These are phyloP conservation scores for Cladosporium colombiae DNA, from an alignment of 2,329 filamentous ascomycete genomes.

Conservation along the genomic window DNA sequence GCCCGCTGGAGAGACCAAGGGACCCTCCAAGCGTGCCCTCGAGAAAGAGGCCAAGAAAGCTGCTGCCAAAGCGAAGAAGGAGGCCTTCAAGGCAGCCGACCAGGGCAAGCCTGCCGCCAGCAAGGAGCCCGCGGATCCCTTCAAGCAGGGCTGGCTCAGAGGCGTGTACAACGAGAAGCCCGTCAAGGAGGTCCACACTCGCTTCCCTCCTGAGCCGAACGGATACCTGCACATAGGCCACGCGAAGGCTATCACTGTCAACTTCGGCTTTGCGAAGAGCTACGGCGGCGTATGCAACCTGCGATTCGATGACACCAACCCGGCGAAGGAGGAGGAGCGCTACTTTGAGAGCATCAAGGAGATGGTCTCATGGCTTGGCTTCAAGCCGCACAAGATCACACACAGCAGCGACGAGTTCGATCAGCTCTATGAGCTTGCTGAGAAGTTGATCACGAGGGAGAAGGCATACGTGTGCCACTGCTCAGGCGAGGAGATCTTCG, in stretches of 20 bases:
- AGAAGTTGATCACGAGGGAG: constrained; percentile 74
- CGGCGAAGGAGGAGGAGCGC: constrained; percentile 84
- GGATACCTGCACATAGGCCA: constrained; percentile 93
- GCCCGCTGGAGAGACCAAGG: constrained; percentile 34
- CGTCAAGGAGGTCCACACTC: constrained; percentile 47
- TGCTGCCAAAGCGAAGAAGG: constrained; percentile 47
- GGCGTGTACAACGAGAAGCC: constrained; percentile 54
- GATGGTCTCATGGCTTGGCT: constrained; percentile 83
- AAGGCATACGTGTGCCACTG: constrained; percentile 85
- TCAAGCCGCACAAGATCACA: constrained; percentile 76
- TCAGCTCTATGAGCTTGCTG: constrained; percentile 81
- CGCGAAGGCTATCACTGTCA: constrained; percentile 91
- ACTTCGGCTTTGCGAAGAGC: constrained; percentile 89
- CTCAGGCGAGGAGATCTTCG: constrained; percentile 78
- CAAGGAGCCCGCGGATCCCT: constrained; percentile 49
- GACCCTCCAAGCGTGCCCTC: constrained; percentile 49
- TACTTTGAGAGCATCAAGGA: constrained; percentile 90
- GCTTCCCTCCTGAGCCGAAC: constrained; percentile 68
- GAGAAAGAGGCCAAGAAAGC: constrained; percentile 54
- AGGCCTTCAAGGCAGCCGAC: constrained; percentile 41
- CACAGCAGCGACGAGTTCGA: constrained; percentile 91
- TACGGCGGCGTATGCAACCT: constrained; percentile 77
- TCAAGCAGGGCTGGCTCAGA: constrained; percentile 53
- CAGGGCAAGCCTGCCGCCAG: constrained; percentile 28
- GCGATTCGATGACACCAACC: constrained; percentile 93